These are phyloP conservation scores for Jatropha podagrica DNA, from an alignment of 441 rosid species.

Conservation along the genomic window DNA sequence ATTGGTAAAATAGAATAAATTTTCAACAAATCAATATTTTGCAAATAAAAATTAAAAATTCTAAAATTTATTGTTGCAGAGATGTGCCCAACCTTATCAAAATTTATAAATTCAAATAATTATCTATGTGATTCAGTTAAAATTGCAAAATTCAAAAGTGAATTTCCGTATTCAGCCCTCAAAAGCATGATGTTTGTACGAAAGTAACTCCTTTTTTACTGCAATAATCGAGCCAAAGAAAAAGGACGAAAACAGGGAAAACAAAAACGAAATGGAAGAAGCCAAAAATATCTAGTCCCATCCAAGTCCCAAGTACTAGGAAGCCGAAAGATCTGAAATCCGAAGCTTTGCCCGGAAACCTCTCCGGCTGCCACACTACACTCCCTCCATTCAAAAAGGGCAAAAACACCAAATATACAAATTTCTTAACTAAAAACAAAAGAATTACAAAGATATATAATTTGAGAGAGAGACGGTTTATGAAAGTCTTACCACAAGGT, in stretches of 20 bases:
- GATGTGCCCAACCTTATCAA: too few species aligned
- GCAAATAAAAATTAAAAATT: too few species aligned
- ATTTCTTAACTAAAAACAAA: not conserved
- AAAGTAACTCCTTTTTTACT: not conserved
- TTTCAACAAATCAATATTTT: too few species aligned
- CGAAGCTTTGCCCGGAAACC: not conserved
- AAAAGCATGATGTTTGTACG: not conserved
- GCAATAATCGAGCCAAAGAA: not conserved
- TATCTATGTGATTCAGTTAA: too few species aligned
- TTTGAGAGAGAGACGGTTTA: not conserved
- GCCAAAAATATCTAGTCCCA: not conserved
- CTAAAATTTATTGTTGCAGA: too few species aligned
- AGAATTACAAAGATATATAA: not conserved
- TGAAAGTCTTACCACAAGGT: conserved; percentile 5
- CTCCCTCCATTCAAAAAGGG: not conserved
- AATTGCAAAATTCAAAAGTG: too few species aligned
- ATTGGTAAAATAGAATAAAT: too few species aligned
- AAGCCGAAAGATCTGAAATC: not conserved
- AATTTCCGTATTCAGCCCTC: too few species aligned
- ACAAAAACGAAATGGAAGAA: not conserved
- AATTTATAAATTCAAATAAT: too few species aligned
- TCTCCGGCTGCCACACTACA: not conserved
- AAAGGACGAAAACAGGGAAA: not conserved
- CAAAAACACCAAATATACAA: not conserved
- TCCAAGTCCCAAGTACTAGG: not conserved